Evolutionary conservation across 2,329 filamentous ascomycete genomes (phyloP).

Genomic region (Parasarocladium wereldwijsianum): DNA sequence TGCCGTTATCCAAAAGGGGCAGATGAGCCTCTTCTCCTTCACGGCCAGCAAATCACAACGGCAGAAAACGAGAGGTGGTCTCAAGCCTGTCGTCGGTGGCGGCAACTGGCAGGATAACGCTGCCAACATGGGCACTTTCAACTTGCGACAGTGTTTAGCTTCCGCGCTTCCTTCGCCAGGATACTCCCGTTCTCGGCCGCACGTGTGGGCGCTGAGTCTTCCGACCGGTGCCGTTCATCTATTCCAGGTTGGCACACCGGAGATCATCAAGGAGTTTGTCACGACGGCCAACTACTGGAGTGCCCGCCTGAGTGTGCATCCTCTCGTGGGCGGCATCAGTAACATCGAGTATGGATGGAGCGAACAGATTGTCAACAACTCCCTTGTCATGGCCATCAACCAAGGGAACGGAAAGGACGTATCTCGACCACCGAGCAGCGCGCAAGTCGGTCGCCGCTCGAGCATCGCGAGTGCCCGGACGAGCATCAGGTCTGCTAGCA

Average conservation of each 20-base stretch:
- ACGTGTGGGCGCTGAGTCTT: constrained; percentile 88
- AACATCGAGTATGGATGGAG: constrained; percentile 98
- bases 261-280: constrained; percentile 91
- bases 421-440: constrained; percentile 36
- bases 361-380: constrained; percentile 58
- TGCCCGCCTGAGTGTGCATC: constrained; percentile 84
- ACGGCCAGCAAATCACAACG: constrained; percentile 63
- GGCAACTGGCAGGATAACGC: constrained; percentile 98
- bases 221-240: constrained; percentile 89
- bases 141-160: constrained; percentile 80
- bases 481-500: constrained; percentile 39
- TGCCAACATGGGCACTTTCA: constrained; percentile 74
- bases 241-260: constrained; percentile 93
- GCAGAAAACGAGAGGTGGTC: constrained; percentile 41
- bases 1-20: constrained; percentile 89
- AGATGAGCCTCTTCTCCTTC: constrained; percentile 89
- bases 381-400: constrained; percentile 36
- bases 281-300: constrained; percentile 96
- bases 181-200: constrained; percentile 77
- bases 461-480: constrained; percentile 29
- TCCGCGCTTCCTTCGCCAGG: constrained; percentile 80
- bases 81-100: constrained; percentile 59
- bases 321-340: constrained; percentile 80
- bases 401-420: constrained; percentile 21
- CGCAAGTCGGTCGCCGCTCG: constrained; percentile 22